Conservation (phyloP, 805 yeast genomes). For the Ogataea sp. region DNA sequence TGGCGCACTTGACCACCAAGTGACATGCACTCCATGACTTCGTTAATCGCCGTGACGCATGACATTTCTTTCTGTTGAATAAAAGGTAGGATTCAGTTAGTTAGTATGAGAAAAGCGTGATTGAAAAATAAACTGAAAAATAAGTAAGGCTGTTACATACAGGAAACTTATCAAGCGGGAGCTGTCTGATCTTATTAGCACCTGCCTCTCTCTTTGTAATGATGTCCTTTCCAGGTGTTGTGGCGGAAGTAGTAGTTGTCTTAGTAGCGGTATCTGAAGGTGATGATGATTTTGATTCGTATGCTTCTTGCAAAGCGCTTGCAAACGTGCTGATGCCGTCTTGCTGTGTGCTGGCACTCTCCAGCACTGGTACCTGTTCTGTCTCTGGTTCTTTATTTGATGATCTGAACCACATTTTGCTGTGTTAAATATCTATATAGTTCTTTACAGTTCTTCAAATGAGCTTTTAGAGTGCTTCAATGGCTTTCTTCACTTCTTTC, state of each 20-base stretch:
- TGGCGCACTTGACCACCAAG: slow-evolving; percentile 83
- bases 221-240: slow-evolving; percentile 1
- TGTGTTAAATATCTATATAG: too few species aligned
- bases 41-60: slow-evolving; percentile 81
- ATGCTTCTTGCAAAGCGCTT: slow-evolving; percentile 11
- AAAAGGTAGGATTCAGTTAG: slow-evolving; percentile 1
- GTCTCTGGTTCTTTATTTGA: too few species aligned
- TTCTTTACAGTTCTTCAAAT: too few species aligned
- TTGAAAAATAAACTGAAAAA: too few species aligned
- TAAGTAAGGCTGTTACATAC: slow-evolving; percentile 12
- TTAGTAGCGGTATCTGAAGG: slow-evolving; percentile 3
- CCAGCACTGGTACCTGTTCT: too few species aligned
- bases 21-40: slow-evolving; percentile 77
- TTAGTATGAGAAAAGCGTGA: slow-evolving; percentile 1
- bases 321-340: not conserved
- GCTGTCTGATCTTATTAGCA: slow-evolving; percentile 17
- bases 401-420: not conserved
- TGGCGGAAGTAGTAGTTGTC: not conserved
- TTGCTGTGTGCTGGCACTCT: not conserved
- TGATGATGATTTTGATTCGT: slow-evolving; percentile 14
- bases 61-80: slow-evolving; percentile 35
- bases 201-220: slow-evolving; percentile 18
- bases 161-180: slow-evolving; percentile 22
- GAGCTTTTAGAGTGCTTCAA: too few species aligned
- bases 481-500: too few species aligned